Conservation (phyloP, 2,329 filamentous ascomycete genomes). For the Penicillium sp. region DNA sequence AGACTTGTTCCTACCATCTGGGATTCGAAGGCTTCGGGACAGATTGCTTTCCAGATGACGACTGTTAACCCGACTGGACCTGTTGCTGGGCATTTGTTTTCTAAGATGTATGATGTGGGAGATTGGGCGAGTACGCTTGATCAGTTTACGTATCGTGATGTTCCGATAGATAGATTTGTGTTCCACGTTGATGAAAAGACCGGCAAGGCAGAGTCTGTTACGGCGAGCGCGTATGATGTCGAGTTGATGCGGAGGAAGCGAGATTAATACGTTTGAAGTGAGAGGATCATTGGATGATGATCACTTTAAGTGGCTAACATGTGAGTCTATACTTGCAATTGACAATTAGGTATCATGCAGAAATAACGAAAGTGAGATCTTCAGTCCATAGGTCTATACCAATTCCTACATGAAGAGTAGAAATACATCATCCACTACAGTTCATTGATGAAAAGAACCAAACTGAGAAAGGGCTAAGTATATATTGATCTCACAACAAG, state of each 20-base stretch:
- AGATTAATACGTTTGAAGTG: too few relatives aligned
- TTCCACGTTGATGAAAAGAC: slow-evolving; percentile 15
- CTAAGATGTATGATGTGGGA: slow-evolving; percentile 15
- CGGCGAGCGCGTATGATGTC: slow-evolving; percentile 4
- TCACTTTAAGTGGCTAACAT: too few relatives aligned
- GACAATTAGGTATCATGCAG: too few relatives aligned
- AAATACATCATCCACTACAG: too few relatives aligned
- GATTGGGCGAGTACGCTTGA: slow-evolving; percentile 14
- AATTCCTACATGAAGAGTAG: too few relatives aligned
- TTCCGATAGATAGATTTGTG: slow-evolving; percentile 12
- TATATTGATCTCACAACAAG: too few relatives aligned
- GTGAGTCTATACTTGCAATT: too few relatives aligned
- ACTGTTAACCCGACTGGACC: slow-evolving; percentile 6
- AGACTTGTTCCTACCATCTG: slow-evolving; percentile 21
- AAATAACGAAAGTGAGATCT: too few relatives aligned
- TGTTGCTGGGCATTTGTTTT: slow-evolving; percentile 10
- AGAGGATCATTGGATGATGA: too few relatives aligned
- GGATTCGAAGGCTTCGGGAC: slow-evolving; percentile 4
- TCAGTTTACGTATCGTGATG: slow-evolving; percentile 2
- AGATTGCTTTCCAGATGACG: slow-evolving; percentile 19
- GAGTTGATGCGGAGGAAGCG: slow-evolving; percentile 1
- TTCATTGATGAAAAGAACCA: too few relatives aligned
- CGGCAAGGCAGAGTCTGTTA: slow-evolving; percentile 4
- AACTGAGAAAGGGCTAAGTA: too few relatives aligned
- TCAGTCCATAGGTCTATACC: too few relatives aligned